These are phyloP conservation scores for Fusarium chlamydosporum DNA, from an alignment of 2,329 filamentous ascomycete genomes.

Conservation along the genomic window DNA sequence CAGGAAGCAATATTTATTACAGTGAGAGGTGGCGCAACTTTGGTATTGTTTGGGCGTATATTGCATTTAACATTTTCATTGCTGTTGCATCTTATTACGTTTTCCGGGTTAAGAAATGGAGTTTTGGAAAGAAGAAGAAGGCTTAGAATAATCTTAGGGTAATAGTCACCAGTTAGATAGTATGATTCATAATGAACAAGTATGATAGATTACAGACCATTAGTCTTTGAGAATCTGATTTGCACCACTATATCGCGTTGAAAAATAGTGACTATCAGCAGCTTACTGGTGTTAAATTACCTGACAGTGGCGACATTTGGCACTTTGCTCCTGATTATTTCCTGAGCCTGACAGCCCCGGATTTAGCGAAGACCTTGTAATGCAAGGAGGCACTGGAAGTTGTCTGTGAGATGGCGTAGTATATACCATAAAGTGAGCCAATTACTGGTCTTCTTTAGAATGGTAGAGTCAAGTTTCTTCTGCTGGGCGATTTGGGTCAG, in stretches of 20 bases:
- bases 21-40: conserved; percentile 40
- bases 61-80: conserved; percentile 38
- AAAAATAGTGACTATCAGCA: conserved; percentile 17
- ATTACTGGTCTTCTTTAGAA: too few species aligned
- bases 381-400: too few species aligned
- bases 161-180: background rate
- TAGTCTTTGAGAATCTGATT: too few species aligned
- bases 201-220: too few species aligned
- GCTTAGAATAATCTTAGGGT: background rate
- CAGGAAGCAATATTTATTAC: conserved; percentile 35
- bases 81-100: conserved; percentile 37
- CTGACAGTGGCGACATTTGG: background rate
- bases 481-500: background rate
- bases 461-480: too few species aligned
- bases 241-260: background rate
- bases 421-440: too few species aligned
- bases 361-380: too few species aligned
- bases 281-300: background rate
- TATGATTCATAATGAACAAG: background rate
- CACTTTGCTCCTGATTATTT: background rate
- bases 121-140: conserved; percentile 39
- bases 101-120: conserved; percentile 44
- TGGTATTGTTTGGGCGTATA: conserved; percentile 37
- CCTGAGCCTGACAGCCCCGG: conserved; percentile 1
- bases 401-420: too few species aligned